A percentile compares a stretch with the other conserved stretches of the same genome.
Evolutionary conservation across 495 filamentous ascomycete species (phyloP).

Genomic region (Penicillium flavigenum): DNA sequence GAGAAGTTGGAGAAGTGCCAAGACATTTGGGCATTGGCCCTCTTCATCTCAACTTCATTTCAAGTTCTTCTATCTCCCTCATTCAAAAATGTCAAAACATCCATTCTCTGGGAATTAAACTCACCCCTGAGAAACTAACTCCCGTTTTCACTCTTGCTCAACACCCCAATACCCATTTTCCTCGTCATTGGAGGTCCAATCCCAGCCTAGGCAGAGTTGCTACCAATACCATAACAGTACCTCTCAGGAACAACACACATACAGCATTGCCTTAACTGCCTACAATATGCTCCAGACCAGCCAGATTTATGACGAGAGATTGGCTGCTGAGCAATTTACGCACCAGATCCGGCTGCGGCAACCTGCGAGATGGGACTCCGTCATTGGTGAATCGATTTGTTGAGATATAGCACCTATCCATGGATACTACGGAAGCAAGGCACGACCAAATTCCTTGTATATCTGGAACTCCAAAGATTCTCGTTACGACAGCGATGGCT

Average conservation of each 20-base stretch:
- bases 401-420: too few relatives aligned
- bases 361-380: background rate
- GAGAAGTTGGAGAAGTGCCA: slow-evolving; percentile 13
- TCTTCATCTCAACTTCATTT: background rate
- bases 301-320: slow-evolving; percentile 54
- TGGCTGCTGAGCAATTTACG: slow-evolving; percentile 67
- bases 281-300: slow-evolving; percentile 53
- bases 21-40: slow-evolving; percentile 15
- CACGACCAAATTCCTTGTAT: too few relatives aligned
- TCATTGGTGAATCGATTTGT: too few relatives aligned
- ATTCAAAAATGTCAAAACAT: background rate
- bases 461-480: too few relatives aligned
- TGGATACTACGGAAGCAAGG: too few relatives aligned
- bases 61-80: too few relatives aligned
- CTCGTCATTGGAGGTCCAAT: slow-evolving; percentile 48
- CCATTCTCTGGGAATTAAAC: background rate
- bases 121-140: too few relatives aligned
- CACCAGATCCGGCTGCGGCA: slow-evolving; percentile 55
- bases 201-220: slow-evolving; percentile 62
- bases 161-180: slow-evolving; percentile 1
- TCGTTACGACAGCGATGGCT: too few relatives aligned
- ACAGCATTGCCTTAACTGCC: slow-evolving; percentile 65
- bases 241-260: slow-evolving; percentile 56
- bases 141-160: background rate
- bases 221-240: slow-evolving; percentile 52